Percentiles rank a stretch among this genome's conserved stretches.
phyloP scores from a whole-genome alignment of 1,139 yeast genomes.

The Scheffersomyces cryptocercus region DNA sequence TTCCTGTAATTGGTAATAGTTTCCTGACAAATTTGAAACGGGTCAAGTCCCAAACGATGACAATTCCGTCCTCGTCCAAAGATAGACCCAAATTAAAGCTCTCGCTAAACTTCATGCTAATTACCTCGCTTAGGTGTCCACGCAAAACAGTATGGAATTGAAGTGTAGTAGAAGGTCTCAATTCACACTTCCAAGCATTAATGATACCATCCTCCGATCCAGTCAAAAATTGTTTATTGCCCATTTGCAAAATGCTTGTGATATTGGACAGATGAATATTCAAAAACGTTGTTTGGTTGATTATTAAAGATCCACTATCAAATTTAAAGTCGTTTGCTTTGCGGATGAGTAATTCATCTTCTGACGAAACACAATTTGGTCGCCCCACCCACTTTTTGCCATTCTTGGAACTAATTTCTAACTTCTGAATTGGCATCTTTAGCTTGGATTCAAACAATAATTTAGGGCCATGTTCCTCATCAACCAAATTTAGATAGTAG shows the following conservation, averaged over 20 bases:
- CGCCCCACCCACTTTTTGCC: conserved; percentile 49
- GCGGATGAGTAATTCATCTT: conserved; percentile 41
- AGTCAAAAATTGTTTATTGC: conserved; percentile 45
- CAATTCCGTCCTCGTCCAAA: conserved; percentile 50
- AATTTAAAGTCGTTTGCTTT: conserved; percentile 29
- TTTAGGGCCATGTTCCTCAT: conserved; percentile 22
- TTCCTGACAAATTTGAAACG: conserved; percentile 50
- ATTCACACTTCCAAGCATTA: conserved; percentile 51
- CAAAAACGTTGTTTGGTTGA: conserved; percentile 44
- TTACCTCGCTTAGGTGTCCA: conserved; percentile 52
- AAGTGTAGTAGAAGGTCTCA: conserved; percentile 28
- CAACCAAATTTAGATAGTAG: conserved; percentile 29
- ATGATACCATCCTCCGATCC: conserved; percentile 59
- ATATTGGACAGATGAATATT: conserved; percentile 41
- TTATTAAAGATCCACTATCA: conserved; percentile 36
- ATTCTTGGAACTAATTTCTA: conserved; percentile 37
- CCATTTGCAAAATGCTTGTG: conserved; percentile 35
- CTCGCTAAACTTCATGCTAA: conserved; percentile 44
- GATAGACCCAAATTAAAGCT: conserved; percentile 55
- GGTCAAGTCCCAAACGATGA: conserved; percentile 61
- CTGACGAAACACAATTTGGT: conserved; percentile 37
- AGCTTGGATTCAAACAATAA: conserved; percentile 38
- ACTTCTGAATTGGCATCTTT: conserved; percentile 34
- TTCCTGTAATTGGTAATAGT: conserved; percentile 22
- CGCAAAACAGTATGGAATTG: conserved; percentile 50